Evolutionary conservation across 768 basidiomycete genomes (phyloP).

Genomic region (Naganishia antarctica): DNA sequence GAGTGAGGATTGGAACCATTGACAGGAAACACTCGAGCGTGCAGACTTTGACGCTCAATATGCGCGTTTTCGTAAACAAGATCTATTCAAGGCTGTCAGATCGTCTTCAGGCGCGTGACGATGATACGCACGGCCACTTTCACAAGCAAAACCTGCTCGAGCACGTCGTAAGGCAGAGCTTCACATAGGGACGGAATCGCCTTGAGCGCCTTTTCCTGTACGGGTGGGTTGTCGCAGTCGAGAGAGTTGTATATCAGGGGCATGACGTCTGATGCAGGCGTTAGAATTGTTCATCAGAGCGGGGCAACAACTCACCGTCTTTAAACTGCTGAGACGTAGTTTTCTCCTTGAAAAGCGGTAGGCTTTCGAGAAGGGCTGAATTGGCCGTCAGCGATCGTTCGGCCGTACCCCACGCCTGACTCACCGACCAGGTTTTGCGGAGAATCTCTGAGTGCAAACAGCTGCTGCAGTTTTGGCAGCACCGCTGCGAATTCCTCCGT

Average conservation of each 20-base stretch:
- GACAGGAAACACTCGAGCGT: constrained; percentile 47
- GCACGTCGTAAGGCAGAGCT: constrained; percentile 88
- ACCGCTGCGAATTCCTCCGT: constrained; percentile 78
- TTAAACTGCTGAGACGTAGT: constrained; percentile 79
- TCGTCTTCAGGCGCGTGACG: constrained; percentile 1
- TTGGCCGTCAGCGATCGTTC: not conserved
- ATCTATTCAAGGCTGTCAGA: constrained; percentile 54
- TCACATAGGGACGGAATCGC: constrained; percentile 83
- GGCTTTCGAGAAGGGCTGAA: constrained; percentile 71
- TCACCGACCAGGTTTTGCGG: constrained; percentile 68
- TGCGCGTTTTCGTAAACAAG: constrained; percentile 86
- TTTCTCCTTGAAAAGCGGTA: constrained; percentile 79
- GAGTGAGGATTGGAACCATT: constrained; percentile 48
- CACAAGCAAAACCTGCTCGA: constrained; percentile 82
- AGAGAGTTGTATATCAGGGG: constrained; percentile 92
- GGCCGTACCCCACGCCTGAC: constrained; percentile 28
- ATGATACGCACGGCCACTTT: constrained; percentile 71
- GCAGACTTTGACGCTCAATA: constrained; percentile 79
- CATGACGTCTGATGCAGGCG: constrained; percentile 66
- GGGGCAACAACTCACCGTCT: constrained; percentile 63
- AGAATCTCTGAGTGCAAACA: constrained; percentile 87
- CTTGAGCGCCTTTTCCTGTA: constrained; percentile 84
- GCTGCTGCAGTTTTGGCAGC: constrained; percentile 77
- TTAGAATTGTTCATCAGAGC: not conserved
- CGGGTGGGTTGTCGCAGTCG: constrained; percentile 86